Conservation (phyloP, 768 basidiomycete genomes). For the Russula sp. region DNA sequence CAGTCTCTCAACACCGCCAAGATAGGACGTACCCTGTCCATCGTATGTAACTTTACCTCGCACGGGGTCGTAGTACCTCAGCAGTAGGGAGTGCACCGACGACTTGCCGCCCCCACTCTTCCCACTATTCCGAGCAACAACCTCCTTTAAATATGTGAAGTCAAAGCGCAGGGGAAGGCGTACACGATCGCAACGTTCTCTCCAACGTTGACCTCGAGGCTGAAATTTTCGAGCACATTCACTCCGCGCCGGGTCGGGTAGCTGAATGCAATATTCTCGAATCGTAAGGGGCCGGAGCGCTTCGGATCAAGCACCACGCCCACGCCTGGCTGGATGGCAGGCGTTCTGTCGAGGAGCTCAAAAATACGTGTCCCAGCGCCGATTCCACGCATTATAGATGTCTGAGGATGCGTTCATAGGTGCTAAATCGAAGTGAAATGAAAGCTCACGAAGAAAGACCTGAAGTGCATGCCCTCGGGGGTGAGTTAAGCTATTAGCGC, state of each 20-base stretch:
- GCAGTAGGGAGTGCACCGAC: constrained; percentile 78
- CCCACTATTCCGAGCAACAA: constrained; percentile 46
- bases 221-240: constrained; percentile 75
- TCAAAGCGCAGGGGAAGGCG: constrained; percentile 31
- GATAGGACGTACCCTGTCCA: constrained; percentile 56
- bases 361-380: constrained; percentile 94
- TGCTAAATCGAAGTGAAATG: constrained; percentile 30
- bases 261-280: constrained; percentile 80
- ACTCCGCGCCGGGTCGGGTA: constrained; percentile 85
- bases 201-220: constrained; percentile 74
- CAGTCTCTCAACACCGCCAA: neutral
- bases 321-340: constrained; percentile 59
- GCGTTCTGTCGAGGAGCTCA: constrained; percentile 77
- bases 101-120: constrained; percentile 94
- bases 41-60: constrained; percentile 78
- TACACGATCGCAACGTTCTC: constrained; percentile 91
- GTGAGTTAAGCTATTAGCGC: neutral
- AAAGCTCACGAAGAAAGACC: constrained; percentile 35
- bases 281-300: constrained; percentile 65
- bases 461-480: constrained; percentile 17
- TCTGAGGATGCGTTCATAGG: constrained; percentile 38
- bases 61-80: constrained; percentile 88
- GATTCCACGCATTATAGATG: constrained; percentile 94
- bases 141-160: neutral
- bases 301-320: constrained; percentile 53